Percentiles rank a stretch among this genome's conserved stretches.
phyloP scores from a whole-genome alignment of 129 eudicot species.

The Centella asiatica region DNA sequence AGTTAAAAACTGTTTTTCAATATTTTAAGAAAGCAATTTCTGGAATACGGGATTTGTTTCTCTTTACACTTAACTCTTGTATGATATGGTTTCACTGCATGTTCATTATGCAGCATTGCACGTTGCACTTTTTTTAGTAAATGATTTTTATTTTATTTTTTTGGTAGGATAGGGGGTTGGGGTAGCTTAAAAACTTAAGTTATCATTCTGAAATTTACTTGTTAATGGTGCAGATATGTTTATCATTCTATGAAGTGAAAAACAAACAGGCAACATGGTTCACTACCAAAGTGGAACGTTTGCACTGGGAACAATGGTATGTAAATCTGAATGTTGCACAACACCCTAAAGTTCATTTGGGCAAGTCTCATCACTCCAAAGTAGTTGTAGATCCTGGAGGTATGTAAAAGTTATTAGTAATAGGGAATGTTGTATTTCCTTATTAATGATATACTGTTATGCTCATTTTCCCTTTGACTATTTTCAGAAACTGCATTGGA shows the following conservation, averaged over 20 bases:
- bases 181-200: background rate
- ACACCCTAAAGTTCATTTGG: slow-evolving; percentile 58
- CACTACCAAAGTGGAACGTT: slow-evolving; percentile 85
- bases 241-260: slow-evolving; percentile 90
- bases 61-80: no score
- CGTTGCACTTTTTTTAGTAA: background rate
- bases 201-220: background rate
- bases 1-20: no score
- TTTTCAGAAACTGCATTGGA: slow-evolving; percentile 54
- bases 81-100: no score
- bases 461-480: slow-evolving; percentile 1
- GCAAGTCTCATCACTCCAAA: slow-evolving; percentile 81
- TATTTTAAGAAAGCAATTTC: no score
- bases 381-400: slow-evolving; percentile 77
- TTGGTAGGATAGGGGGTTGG: background rate
- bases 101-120: no score
- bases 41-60: no score
- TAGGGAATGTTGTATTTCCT: background rate
- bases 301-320: slow-evolving; percentile 95
- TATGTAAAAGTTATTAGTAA: slow-evolving; percentile 15
- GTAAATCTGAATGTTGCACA: slow-evolving; percentile 78
- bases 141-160: background rate
- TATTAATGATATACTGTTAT: slow-evolving; percentile 2
- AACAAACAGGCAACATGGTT: slow-evolving; percentile 92
- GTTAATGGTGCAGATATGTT: slow-evolving; percentile 58